Evolutionary conservation across 495 filamentous ascomycete species (phyloP), one percentile per base, ranked within the genome.

Genomic region (Aspergillus incahuasiensis): DNA sequence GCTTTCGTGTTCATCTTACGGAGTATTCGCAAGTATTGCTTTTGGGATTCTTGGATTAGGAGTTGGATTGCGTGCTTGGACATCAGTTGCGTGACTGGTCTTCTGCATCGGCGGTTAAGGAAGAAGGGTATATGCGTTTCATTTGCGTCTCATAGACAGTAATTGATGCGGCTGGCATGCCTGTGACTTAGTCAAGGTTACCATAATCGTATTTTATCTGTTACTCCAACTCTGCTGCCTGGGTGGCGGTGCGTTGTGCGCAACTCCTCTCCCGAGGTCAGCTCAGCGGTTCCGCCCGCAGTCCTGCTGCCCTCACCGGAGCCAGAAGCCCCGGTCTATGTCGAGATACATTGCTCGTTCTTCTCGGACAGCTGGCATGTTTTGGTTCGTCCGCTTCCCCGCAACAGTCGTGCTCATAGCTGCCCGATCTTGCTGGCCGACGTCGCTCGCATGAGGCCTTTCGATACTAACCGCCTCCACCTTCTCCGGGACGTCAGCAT

Each of bases 311-410:
- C 32, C 13, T 61, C 57, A 69, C 50, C 65, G 64, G 40, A 77
- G 54, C 69, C 72, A 71, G 54, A 71, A 77, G 25, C 74, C 74
- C 48, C 65, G 68, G 24, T 54, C 39, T 44, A 77, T 68, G 25
- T 47, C 52, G 25, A 74, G 55, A 54, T 75, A 69, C 57, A 75
- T 61, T 0, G 74, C 69, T 19, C 44, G 42, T 28, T 68, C 64
- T 49, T 70, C 68, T 32, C 63, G 60, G 15, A 75, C 58, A 55
- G 63, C 63, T 41, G 63, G 67, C 54, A 56, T 8, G 21, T 40
- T 44, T 51, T 60, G 55, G 55, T 59, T 61, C 48, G 59, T 48
- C 34, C 38, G 25, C 42, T 47, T 44, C 21, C 48, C 43, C 30
- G 25, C 44, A 42, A 59, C 38, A 13, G 52, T 55, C 11, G 56